Conservation (phyloP, 768 basidiomycete genomes). For the Boletus vermiculosoides region DNA sequence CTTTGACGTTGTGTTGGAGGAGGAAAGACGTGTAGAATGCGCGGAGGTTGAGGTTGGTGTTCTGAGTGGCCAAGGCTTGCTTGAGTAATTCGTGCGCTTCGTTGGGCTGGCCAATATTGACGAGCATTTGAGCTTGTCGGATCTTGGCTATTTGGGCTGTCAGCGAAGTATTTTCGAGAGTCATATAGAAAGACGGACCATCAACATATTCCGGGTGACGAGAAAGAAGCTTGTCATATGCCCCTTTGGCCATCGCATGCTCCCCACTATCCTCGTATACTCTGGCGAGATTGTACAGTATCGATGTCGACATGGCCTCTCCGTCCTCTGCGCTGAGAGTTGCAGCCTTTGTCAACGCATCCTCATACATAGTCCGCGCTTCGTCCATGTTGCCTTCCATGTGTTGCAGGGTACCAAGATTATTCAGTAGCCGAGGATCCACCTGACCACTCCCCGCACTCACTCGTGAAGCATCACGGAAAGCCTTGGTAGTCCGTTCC, state of each 20-base stretch:
- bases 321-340: conserved; percentile 44
- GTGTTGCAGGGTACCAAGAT: conserved; percentile 74
- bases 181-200: conserved; percentile 52
- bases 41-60: conserved; percentile 79
- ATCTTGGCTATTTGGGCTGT: conserved; percentile 70
- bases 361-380: conserved; percentile 69
- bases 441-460: conserved; percentile 48
- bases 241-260: conserved; percentile 69
- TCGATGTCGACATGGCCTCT: conserved; percentile 76
- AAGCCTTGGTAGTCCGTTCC: conserved; percentile 69
- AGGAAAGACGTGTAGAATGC: conserved; percentile 94
- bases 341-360: conserved; percentile 61
- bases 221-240: conserved; percentile 83
- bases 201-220: conserved; percentile 96
- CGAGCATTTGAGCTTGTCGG: conserved; percentile 80
- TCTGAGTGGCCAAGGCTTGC: conserved; percentile 79
- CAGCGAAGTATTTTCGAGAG: not conserved
- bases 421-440: conserved; percentile 76
- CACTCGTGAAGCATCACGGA: conserved; percentile 70
- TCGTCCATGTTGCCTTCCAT: conserved; percentile 57
- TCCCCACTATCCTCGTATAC: conserved; percentile 87
- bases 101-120: conserved; percentile 64
- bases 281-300: conserved; percentile 89
- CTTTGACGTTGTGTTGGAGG: conserved; percentile 68
- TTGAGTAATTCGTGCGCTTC: conserved; percentile 89